These are phyloP conservation scores for Rhododendron ferrugineum DNA, from an alignment of 148 eudicot species.

Conservation along the genomic window DNA sequence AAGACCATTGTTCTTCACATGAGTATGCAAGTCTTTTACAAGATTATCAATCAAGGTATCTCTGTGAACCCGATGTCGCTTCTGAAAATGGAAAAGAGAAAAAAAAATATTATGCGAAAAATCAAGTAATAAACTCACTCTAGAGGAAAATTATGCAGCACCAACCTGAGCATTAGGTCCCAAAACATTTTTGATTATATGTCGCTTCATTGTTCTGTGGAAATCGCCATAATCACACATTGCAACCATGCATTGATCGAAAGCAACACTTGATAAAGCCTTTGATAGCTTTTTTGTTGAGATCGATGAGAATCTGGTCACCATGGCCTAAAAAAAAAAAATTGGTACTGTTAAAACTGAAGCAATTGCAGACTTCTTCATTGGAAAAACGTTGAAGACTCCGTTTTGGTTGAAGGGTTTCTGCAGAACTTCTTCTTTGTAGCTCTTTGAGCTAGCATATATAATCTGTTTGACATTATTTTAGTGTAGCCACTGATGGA, in stretches of 20 bases:
- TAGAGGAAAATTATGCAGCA: background rate
- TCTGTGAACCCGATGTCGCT: conserved; percentile 42
- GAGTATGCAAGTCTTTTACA: conserved; percentile 26
- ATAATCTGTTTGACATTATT: no score
- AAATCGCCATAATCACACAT: conserved; percentile 79
- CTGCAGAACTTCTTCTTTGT: no score
- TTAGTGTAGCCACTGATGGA: no score
- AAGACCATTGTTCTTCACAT: conserved; percentile 27
- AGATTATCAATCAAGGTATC: conserved; percentile 54
- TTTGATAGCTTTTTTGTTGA: conserved; percentile 66
- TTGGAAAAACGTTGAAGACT: no score
- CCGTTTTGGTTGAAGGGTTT: no score
- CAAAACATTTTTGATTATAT: conserved; percentile 45
- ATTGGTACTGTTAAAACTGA: no score
- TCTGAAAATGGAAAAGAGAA: conserved; percentile 34
- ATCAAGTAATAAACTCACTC: background rate
- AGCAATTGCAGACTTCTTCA: no score
- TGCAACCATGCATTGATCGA: conserved; percentile 76
- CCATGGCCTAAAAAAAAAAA: conserved; percentile 53
- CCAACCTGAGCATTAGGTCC: conserved; percentile 84
- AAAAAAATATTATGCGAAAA: background rate
- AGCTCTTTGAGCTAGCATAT: no score
- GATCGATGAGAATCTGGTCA: conserved; percentile 62
- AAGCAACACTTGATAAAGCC: conserved; percentile 52
- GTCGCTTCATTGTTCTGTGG: conserved; percentile 56